Percentiles rank a stretch among this genome's conserved stretches.
These are phyloP conservation scores for Coemansia guatemalensis DNA, from an alignment of 192 early-diverging fungal genomes.

Conservation along the genomic window DNA sequence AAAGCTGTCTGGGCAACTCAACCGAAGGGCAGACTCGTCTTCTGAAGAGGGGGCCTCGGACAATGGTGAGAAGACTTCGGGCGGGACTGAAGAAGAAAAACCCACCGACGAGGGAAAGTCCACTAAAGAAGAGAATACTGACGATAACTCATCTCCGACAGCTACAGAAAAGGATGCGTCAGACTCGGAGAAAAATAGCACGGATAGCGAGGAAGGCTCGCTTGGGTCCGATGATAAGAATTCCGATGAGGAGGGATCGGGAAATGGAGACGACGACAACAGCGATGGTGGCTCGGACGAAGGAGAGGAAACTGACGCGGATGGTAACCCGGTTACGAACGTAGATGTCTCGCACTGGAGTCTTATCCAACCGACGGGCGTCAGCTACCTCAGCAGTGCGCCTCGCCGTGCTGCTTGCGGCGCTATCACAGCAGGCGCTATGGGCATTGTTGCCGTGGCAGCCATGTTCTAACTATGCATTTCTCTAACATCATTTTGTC, in stretches of 20 bases:
- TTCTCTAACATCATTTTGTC: conserved; percentile 1
- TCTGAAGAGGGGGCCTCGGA: background rate
- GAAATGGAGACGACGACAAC: conserved; percentile 6
- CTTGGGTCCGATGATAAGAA: conserved; percentile 20
- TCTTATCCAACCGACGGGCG: conserved; percentile 43
- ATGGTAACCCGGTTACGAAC: conserved; percentile 48
- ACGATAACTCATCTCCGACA: background rate
- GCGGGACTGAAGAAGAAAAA: conserved; percentile 9
- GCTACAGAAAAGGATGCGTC: background rate
- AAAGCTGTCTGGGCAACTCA: background rate
- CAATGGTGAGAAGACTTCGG: background rate
- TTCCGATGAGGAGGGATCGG: background rate
- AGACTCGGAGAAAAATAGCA: background rate
- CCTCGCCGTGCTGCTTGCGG: background rate
- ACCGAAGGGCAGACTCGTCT: conserved; percentile 10
- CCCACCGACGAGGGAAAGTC: conserved; percentile 1
- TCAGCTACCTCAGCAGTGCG: conserved; percentile 43
- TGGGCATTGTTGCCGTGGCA: conserved; percentile 10
- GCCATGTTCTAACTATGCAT: conserved; percentile 27
- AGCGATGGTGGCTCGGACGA: conserved; percentile 8
- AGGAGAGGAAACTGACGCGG: conserved; percentile 25
- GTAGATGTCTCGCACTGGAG: conserved; percentile 38
- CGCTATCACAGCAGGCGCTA: conserved; percentile 1
- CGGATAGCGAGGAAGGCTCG: conserved; percentile 18
- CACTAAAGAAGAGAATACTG: background rate